Evolutionary conservation across 768 basidiomycete species (phyloP), one percentile per base, ranked within the genome.

Genomic region (Asterophora lycoperdoides): DNA sequence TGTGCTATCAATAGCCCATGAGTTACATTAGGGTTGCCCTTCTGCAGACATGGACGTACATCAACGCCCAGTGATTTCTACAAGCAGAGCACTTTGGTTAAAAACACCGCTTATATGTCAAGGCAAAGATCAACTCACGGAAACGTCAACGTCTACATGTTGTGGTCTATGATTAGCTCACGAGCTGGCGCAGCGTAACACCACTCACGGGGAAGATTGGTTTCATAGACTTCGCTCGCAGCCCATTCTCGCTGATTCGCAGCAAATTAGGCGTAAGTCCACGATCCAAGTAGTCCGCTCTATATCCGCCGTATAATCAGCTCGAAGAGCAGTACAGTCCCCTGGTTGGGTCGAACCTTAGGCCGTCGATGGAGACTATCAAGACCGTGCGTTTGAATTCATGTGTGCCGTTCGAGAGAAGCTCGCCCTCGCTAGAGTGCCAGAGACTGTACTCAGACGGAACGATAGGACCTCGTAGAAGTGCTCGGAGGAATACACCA

Each of bases 1-100:
- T 11, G 93, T 96, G 84, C 89, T 92, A 8, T 39, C 34, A n/a
- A 26, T 42, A 17, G 23, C 35, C 49, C 35, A 48, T 40, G 18
- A 53, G 55, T n/a, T 26, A 8, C 18, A 2, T n/a, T 48, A n/a
- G n/a, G n/a, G n/a, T n/a, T n/a, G n/a, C n/a, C n/a, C n/a, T n/a
- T n/a, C n/a, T 32, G 9, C 30, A 10, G 23, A 3, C 13, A 11
- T 13, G 5, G 14, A 61, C 76, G 20, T 60, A 91, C 89, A 95
- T 83, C 32, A 95, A 62, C 3, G 84, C 67, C 92, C 93, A 96
- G 63, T 95, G 93, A 61, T 95, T 95, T 14, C 88, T 92, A 36
- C 13, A 50, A 15, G 29, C 13, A 43, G 37, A 6, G 33, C 13
- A 9, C 26, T 39, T 17, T n/a, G 7, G 23, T 48, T 30, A 48